These are phyloP conservation scores for Fagus sylvatica DNA, from an alignment of 306 rosid genomes.

Conservation along the genomic window DNA sequence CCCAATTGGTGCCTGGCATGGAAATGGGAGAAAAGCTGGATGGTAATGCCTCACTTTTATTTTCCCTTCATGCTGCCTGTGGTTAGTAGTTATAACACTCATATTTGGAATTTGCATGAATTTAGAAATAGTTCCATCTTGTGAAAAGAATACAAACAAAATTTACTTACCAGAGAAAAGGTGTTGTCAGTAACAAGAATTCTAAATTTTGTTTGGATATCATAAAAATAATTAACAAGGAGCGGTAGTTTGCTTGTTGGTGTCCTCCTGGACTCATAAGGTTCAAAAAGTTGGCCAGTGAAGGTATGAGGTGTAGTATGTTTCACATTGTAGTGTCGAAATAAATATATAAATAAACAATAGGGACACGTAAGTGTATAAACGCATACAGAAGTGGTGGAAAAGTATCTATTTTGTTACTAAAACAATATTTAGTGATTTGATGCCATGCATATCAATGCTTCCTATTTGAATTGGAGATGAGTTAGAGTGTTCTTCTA, in stretches of 20 bases:
- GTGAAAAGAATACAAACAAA: slow-evolving; percentile 7
- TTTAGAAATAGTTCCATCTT: slow-evolving; percentile 11
- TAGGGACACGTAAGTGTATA: not conserved
- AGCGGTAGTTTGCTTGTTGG: not conserved
- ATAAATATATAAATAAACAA: not conserved
- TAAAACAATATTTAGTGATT: not conserved
- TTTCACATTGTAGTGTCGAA: slow-evolving; percentile 1
- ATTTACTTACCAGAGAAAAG: not conserved
- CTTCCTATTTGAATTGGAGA: not conserved
- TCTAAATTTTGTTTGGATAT: not conserved
- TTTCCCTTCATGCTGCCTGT: slow-evolving; percentile 1
- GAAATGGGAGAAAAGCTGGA: slow-evolving; percentile 97
- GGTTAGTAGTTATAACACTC: slow-evolving; percentile 17
- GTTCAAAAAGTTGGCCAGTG: not conserved
- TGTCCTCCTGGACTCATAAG: not conserved
- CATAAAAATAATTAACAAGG: not conserved
- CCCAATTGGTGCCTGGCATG: slow-evolving; percentile 97
- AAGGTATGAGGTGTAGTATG: not conserved
- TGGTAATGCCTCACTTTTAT: slow-evolving; percentile 49
- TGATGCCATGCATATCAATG: not conserved
- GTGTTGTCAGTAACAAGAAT: not conserved
- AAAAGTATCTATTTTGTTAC: not conserved
- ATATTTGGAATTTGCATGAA: slow-evolving; percentile 1
- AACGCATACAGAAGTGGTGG: not conserved
- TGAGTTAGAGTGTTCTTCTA: not conserved